Conservation (phyloP, 306 rosid genomes). For the Medicago arabica region DNA sequence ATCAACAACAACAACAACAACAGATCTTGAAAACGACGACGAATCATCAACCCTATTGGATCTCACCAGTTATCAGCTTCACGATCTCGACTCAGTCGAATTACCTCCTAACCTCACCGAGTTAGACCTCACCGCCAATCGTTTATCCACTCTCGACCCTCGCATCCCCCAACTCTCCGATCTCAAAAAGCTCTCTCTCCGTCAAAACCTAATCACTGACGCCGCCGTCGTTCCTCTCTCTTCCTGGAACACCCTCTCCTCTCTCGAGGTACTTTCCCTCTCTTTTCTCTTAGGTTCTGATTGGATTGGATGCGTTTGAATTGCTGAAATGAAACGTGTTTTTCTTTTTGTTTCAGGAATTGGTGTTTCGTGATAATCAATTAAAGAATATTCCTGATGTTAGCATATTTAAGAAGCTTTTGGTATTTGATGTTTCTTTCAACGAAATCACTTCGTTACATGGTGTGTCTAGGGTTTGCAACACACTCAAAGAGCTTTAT, state of each 20-base stretch:
- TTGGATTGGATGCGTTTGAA: conserved; percentile 11
- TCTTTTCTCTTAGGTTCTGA: background rate
- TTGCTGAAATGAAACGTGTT: background rate
- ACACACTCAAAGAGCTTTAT: conserved; percentile 78
- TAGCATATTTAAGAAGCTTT: conserved; percentile 68
- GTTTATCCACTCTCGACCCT: conserved; percentile 72
- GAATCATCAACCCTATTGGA: conserved; percentile 77
- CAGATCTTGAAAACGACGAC: conserved; percentile 44
- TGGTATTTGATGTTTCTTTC: conserved; percentile 84
- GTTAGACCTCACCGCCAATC: conserved; percentile 89
- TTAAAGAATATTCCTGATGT: conserved; percentile 72
- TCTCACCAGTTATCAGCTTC: conserved; percentile 84
- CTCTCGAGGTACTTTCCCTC: conserved; percentile 59
- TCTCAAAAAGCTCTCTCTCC: conserved; percentile 84
- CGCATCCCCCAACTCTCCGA: conserved; percentile 70
- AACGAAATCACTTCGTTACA: conserved; percentile 74
- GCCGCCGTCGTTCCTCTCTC: conserved; percentile 70
- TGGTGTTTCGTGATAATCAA: conserved; percentile 85
- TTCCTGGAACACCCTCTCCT: conserved; percentile 62
- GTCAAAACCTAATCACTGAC: conserved; percentile 82
- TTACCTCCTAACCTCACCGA: conserved; percentile 71
- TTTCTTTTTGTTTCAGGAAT: conserved; percentile 52
- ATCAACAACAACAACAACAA: conserved; percentile 14
- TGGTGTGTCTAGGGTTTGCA: conserved; percentile 66
- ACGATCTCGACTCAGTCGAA: conserved; percentile 79